Evolutionary conservation across 306 rosid genomes (phyloP), one percentile per base, ranked within the genome.

Genomic region (Argentina anserina): DNA sequence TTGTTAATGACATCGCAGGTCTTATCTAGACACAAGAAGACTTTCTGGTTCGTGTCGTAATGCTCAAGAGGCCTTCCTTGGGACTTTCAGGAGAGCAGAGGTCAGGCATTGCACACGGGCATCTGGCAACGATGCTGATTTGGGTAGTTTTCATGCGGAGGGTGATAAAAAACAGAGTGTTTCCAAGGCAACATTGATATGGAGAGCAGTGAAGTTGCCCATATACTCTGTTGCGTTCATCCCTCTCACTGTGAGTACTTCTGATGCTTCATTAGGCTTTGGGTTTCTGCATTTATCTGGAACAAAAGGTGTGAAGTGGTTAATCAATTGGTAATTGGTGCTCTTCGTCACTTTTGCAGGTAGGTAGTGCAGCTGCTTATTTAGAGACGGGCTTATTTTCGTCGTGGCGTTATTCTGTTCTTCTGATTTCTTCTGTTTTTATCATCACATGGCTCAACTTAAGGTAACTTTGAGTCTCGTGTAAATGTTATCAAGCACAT

Each of bases 201-300:
- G 98, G 98, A 93, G 98, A 73, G 98, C 96, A 12, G 41, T 84
- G 26, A 93, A 93, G 79, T 75, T 93, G 71, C 97, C 98, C 17
- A 90, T 93, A 34, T 93, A 90, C 84, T 89, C 92, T 33, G 98
- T 93, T 79, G 97, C 97, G 15, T 76, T 89, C 21, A 79, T 93
- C 79, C 98, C 98, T 81, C 89, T 93, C 79, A 87, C 96, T 36
- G 98, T 93, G 60, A 80, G 96, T 72, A n/a, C 36, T 67, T 58
- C 23, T 12, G 18, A 40, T 33, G 36, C 36, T 5, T 25, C 52
- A 7, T 23, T 15, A n/a, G n/a, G n/a, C n/a, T n/a, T 47, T 11
- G 13, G 49, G 20, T 1, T 20, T 28, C 47, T 26, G 11, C 20
- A 64, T 37, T 42, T 14, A 4, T 33, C 4, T 4, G 3, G 4